Base-by-base conservation (phyloP, 2,329 filamentous ascomycete genomes). In the Fusarium decemcellulare region DNA sequence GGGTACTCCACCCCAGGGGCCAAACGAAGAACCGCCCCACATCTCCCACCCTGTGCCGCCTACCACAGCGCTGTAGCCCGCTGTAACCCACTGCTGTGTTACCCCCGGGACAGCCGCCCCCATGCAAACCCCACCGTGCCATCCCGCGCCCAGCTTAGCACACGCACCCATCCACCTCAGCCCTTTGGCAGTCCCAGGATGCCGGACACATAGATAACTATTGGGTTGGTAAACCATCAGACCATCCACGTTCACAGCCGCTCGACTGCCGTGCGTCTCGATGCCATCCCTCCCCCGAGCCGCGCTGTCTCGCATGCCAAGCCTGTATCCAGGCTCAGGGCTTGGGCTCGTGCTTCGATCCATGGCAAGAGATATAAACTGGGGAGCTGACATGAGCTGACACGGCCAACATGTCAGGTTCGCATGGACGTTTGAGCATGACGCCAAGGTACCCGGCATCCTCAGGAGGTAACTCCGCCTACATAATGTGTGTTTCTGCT, bases 111-210 rank as follows among this genome's bases (percentile, higher is more conserved):
- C 36, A 32, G 32, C 43, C 14, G 16, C 23, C 34, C 14, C 44
- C 43, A 59, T 44, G 42, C 39, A 39, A 54, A 63, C 68, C 63
- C 70, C 69, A 64, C 63, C 40, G 59, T 74, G 61, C 53, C 70
- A 73, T 71, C 71, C 70, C 65, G 63, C 71, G 63, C 55, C 59
- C 59, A 64, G 43, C 48, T 36, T 30, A 46, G 42, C 29, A 47
- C 16, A 18, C 23, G 32, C 37, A 32, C 18, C 30, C n/a, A 40
- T 44, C 54, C 40, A 39, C 27, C 55, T 54, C 44, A 55, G 52
- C 39, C 54, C 47, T 70, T 42, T 61, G 30, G 39, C 32, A 37
- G 37, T 36, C 47, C 30, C 37, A 39, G 36, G 47, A 43, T 52
- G 30, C 56, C 32, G 36, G 56, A 44, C 30, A 36, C 39, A n/a